These are phyloP conservation scores for Cercospora canescens DNA, from an alignment of 2,329 filamentous ascomycete species.

Conservation along the genomic window DNA sequence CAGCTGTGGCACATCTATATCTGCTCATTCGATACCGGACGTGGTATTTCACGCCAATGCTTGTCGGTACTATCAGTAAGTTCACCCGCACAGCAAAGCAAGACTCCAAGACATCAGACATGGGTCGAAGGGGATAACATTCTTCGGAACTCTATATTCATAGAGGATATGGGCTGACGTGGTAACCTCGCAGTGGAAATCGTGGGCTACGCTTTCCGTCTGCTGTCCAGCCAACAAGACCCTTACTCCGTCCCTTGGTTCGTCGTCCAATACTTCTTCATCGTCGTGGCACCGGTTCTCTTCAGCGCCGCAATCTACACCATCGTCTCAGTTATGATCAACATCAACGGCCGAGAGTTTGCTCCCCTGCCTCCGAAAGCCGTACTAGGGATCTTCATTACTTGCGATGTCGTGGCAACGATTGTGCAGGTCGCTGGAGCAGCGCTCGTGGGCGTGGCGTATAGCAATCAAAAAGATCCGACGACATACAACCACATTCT, in stretches of 20 bases:
- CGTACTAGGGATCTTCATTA: slow-evolving; percentile 57
- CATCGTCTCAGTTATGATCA: slow-evolving; percentile 54
- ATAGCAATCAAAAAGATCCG: slow-evolving; percentile 52
- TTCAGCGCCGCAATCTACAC: slow-evolving; percentile 59
- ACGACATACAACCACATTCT: slow-evolving; percentile 57
- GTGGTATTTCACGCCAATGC: slow-evolving; percentile 51
- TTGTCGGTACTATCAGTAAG: slow-evolving; percentile 41
- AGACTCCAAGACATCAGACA: no score
- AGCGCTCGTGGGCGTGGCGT: slow-evolving; percentile 53
- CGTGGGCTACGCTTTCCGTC: slow-evolving; percentile 52
- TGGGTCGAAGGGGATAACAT: no score
- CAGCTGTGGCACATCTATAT: slow-evolving; percentile 41
- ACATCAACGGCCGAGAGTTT: slow-evolving; percentile 45
- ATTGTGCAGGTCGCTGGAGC: slow-evolving; percentile 57
- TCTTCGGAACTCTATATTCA: no score
- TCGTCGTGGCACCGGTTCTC: slow-evolving; percentile 61
- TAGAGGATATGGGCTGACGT: no score
- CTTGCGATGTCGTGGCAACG: slow-evolving; percentile 55
- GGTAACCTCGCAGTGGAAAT: slow-evolving; percentile 50
- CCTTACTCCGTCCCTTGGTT: slow-evolving; percentile 59
- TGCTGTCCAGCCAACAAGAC: slow-evolving; percentile 50
- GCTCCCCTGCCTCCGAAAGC: slow-evolving; percentile 48
- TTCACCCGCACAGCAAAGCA: no score
- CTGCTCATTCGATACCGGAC: slow-evolving; percentile 40
- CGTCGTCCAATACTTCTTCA: slow-evolving; percentile 61